Conservation (phyloP, 306 rosid genomes). For the Pachyrhizus erosus region DNA sequence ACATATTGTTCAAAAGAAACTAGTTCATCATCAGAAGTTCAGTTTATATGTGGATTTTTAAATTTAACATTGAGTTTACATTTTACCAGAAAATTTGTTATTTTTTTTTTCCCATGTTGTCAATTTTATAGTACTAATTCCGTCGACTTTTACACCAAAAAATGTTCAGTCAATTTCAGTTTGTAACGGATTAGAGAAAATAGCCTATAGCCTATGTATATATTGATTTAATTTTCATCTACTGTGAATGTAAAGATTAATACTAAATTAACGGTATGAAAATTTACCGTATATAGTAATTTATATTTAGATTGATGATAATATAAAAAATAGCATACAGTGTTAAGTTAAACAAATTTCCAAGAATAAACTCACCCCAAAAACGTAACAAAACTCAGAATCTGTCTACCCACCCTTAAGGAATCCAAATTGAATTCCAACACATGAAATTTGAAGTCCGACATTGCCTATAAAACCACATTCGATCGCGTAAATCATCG, state of each 20-base stretch:
- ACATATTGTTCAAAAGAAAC: too few species aligned
- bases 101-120: too few species aligned
- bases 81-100: not conserved
- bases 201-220: too few species aligned
- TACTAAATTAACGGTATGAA: not conserved
- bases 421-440: conserved; percentile 26
- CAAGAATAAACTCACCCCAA: not conserved
- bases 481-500: not conserved
- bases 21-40: too few species aligned
- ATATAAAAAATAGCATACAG: not conserved
- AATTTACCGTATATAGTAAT: not conserved
- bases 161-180: not conserved
- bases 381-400: not conserved
- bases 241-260: too few species aligned
- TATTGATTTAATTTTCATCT: too few species aligned
- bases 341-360: too few species aligned
- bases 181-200: too few species aligned
- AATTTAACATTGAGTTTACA: not conserved
- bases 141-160: too few species aligned
- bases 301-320: not conserved
- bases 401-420: not conserved
- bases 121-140: too few species aligned
- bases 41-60: not conserved
- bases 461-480: conserved; percentile 35
- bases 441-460: conserved; percentile 43